Percentiles rank a stretch among this genome's conserved stretches.
phyloP scores from a whole-genome alignment of 257 asterid genomes.

The Solanum rostratum region DNA sequence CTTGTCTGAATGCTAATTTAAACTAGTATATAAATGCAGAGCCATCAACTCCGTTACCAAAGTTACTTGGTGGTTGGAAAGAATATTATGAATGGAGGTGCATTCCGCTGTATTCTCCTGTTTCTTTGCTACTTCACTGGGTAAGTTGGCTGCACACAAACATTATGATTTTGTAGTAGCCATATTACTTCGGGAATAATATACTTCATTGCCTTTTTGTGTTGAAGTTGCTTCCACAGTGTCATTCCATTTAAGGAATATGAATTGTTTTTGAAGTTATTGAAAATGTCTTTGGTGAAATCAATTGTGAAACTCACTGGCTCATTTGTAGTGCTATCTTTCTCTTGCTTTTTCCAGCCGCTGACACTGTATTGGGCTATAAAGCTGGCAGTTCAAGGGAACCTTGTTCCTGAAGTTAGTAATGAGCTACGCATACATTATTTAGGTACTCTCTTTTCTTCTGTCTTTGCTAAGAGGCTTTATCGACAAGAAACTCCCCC shows the following conservation, averaged over 20 bases:
- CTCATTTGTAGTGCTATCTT: background rate
- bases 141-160: slow-evolving; percentile 25
- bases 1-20: background rate
- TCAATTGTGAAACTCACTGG: background rate
- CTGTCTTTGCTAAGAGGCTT: background rate
- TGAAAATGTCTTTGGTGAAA: background rate
- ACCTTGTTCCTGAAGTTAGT: slow-evolving; percentile 35
- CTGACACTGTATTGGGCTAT: slow-evolving; percentile 62
- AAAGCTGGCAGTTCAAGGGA: slow-evolving; percentile 43
- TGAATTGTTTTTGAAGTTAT: background rate
- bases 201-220: background rate
- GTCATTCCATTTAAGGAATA: background rate
- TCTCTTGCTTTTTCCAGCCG: slow-evolving; percentile 41
- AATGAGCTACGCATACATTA: slow-evolving; percentile 62
- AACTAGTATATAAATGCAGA: slow-evolving; percentile 22
- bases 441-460: slow-evolving; percentile 41
- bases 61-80: slow-evolving; percentile 50
- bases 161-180: background rate
- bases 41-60: slow-evolving; percentile 34
- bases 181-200: background rate
- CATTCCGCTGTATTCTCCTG: slow-evolving; percentile 73
- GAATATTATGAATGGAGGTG: slow-evolving; percentile 91
- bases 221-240: background rate
- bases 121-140: slow-evolving; percentile 92
- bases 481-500: background rate